Conservation (phyloP, 768 basidiomycete genomes). For the Dioszegia aurantiaca region DNA sequence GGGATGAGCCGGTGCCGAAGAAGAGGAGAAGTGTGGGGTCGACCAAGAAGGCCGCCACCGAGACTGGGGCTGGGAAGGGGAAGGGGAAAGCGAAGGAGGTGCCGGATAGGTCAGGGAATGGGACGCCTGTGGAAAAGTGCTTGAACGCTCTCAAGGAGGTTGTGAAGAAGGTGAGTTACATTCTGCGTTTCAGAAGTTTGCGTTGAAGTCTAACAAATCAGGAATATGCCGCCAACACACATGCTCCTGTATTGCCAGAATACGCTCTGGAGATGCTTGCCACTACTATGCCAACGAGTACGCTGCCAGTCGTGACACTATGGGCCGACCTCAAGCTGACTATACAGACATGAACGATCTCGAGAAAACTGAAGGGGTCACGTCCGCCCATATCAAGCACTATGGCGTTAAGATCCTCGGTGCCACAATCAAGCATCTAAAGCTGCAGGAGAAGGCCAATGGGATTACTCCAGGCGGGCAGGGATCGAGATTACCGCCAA, state of each 20-base stretch:
- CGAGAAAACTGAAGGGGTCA: slow-evolving; percentile 35
- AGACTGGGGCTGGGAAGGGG: background rate
- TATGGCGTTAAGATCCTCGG: slow-evolving; percentile 21
- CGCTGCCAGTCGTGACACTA: slow-evolving; percentile 11
- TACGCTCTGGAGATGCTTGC: slow-evolving; percentile 42
- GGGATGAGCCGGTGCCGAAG: slow-evolving; percentile 15
- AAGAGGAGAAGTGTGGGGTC: slow-evolving; percentile 10
- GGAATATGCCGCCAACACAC: slow-evolving; percentile 24
- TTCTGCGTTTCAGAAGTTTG: background rate
- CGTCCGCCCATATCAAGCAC: slow-evolving; percentile 35
- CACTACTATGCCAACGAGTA: slow-evolving; percentile 40
- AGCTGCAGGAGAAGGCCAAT: slow-evolving; percentile 8
- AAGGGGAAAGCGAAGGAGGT: slow-evolving; percentile 10
- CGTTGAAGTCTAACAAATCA: slow-evolving; percentile 7
- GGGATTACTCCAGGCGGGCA: slow-evolving; percentile 8
- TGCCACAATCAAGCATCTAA: slow-evolving; percentile 15
- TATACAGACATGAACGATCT: slow-evolving; percentile 21
- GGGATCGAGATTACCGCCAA: slow-evolving; percentile 2
- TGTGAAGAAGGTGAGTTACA: slow-evolving; percentile 28
- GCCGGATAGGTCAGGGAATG: slow-evolving; percentile 19
- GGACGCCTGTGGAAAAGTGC: slow-evolving; percentile 32
- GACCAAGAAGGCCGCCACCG: background rate
- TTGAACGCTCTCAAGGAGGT: slow-evolving; percentile 28
- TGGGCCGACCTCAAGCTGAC: slow-evolving; percentile 3
- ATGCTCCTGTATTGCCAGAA: slow-evolving; percentile 36